These are phyloP conservation scores for Crucibulum laeve DNA, from an alignment of 768 basidiomycete genomes.

Conservation along the genomic window DNA sequence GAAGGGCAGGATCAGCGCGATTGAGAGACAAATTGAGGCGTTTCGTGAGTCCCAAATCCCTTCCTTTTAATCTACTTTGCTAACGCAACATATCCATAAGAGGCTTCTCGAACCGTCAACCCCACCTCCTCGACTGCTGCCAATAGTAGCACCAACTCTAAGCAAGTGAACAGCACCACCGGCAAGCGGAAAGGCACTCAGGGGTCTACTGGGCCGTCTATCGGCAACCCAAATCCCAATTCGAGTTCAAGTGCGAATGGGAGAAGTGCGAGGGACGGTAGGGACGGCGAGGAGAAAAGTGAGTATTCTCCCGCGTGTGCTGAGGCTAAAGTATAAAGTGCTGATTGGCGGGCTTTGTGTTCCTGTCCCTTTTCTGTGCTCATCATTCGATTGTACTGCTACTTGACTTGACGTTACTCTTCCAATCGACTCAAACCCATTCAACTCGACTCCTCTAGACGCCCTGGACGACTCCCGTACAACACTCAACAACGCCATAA, in stretches of 20 bases:
- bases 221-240: neutral
- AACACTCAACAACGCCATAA: constrained; percentile 59
- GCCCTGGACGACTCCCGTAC: constrained; percentile 69
- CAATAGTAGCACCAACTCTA: no score
- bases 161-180: neutral
- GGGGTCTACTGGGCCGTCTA: neutral
- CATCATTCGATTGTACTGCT: neutral
- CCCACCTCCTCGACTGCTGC: no score
- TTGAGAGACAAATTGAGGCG: constrained; percentile 58
- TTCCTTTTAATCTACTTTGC: no score
- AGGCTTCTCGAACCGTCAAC: no score
- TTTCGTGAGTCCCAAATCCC: constrained; percentile 33
- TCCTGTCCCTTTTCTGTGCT: no score
- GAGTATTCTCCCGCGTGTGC: neutral
- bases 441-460: constrained; percentile 6
- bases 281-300: neutral
- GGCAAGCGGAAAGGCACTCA: neutral
- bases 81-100: no score
- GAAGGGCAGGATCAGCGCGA: constrained; percentile 62
- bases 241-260: neutral
- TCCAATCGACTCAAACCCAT: neutral
- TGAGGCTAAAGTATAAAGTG: neutral
- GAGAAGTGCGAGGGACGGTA: neutral
- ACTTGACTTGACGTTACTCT: neutral
- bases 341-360: no score